Conservation (phyloP, 768 basidiomycete species). For the Russula brevipes region DNA sequence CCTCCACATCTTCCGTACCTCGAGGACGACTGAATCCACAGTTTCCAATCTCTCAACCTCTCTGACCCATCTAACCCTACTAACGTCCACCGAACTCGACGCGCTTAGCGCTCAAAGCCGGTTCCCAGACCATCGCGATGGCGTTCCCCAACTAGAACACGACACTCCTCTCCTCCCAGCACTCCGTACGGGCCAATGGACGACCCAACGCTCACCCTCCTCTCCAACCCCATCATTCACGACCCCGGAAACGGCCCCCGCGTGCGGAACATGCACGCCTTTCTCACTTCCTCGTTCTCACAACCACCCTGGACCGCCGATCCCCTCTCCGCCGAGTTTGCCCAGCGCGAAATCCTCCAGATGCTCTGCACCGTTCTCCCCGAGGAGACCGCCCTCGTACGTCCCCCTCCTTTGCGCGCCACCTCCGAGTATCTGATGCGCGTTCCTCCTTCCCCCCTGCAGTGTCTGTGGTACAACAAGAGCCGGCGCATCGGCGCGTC, state of each 20-base stretch:
- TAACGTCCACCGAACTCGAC: not conserved
- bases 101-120: constrained; percentile 4
- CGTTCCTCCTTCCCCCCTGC: constrained; percentile 39
- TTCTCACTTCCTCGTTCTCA: constrained; percentile 63
- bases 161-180: not conserved
- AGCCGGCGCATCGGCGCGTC: constrained; percentile 61
- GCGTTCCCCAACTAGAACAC: not conserved
- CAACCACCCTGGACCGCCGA: constrained; percentile 59
- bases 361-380: constrained; percentile 68
- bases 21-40: not conserved
- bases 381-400: constrained; percentile 64
- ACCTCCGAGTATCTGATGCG: not conserved
- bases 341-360: constrained; percentile 66
- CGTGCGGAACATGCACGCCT: constrained; percentile 60
- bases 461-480: constrained; percentile 74
- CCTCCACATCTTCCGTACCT: not conserved
- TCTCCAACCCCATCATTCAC: constrained; percentile 53
- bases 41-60: not conserved
- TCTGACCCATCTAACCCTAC: not conserved
- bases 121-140: not conserved
- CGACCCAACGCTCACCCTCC: constrained; percentile 24
- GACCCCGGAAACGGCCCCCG: constrained; percentile 79
- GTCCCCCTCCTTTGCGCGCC: constrained; percentile 26
- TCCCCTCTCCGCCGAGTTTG: constrained; percentile 70
- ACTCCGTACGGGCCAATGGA: constrained; percentile 10